A percentile compares a stretch with the other conserved stretches of the same genome.
These are phyloP conservation scores for Besnoitia besnoiti DNA, from an alignment of 169 alveolate species.

Conservation along the genomic window DNA sequence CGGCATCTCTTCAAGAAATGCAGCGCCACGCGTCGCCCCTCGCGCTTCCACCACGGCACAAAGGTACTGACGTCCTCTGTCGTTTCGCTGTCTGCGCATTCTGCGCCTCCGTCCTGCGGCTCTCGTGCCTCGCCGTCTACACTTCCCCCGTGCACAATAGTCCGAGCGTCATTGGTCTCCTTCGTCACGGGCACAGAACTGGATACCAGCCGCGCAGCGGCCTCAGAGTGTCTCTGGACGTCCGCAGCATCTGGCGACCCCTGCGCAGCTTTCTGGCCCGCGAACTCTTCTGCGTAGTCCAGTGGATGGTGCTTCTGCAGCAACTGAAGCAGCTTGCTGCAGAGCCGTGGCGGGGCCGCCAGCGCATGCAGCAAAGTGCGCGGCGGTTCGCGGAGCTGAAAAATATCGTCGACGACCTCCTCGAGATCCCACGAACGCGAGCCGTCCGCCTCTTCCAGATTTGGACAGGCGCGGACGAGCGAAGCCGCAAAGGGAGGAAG, in stretches of 20 bases:
- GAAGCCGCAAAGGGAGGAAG: not conserved
- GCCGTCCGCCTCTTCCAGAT: not conserved
- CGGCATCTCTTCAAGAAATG: not conserved
- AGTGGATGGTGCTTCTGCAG: constrained; percentile 29
- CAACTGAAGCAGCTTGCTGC: constrained; percentile 6
- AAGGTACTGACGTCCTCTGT: not conserved
- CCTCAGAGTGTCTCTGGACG: not conserved
- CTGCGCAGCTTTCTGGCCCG: not conserved
- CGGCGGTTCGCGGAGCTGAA: constrained; percentile 15
- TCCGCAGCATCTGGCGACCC: not conserved
- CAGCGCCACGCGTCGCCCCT: not conserved
- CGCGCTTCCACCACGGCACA: constrained; percentile 34
- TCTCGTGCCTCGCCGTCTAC: not conserved
- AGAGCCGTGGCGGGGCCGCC: not conserved
- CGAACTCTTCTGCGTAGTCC: not conserved
- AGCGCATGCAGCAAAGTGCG: constrained; percentile 1
- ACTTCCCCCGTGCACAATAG: not conserved
- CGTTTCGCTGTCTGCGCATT: not conserved
- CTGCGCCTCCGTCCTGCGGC: not conserved
- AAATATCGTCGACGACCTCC: constrained; percentile 24
- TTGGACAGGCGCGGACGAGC: not conserved
- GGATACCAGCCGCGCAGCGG: not conserved
- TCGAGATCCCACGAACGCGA: not conserved
- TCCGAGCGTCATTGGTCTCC: not conserved
- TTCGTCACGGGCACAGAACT: not conserved